Conservation (phyloP, 2,329 filamentous ascomycete species). For the Colletotrichum tofieldiae region DNA sequence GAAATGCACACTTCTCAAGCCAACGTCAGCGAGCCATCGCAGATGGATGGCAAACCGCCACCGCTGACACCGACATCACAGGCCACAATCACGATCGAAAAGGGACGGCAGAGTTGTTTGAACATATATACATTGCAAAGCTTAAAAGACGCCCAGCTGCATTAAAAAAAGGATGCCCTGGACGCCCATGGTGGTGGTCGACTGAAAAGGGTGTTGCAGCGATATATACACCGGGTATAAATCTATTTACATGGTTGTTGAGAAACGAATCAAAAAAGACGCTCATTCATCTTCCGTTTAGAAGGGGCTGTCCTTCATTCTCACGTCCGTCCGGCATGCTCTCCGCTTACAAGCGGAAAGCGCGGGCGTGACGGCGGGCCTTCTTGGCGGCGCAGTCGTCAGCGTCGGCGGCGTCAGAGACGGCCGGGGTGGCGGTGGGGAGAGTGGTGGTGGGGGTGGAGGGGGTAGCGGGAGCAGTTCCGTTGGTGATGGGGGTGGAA, state of each 20-base stretch:
- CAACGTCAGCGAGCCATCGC: background rate
- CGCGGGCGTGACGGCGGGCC: slow-evolving; percentile 36
- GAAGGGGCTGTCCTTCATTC: background rate
- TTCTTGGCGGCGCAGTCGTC: slow-evolving; percentile 25
- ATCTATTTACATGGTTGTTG: slow-evolving; percentile 38
- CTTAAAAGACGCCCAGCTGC: slow-evolving; percentile 23
- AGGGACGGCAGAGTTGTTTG: background rate
- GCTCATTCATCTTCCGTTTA: slow-evolving; percentile 23
- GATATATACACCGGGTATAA: slow-evolving; percentile 41
- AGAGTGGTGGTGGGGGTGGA: slow-evolving; percentile 16
- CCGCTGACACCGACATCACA: background rate
- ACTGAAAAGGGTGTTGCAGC: slow-evolving; percentile 29
- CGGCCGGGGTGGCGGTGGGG: slow-evolving; percentile 5
- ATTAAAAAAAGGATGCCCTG: slow-evolving; percentile 25
- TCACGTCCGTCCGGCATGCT: background rate
- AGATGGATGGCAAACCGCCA: background rate
- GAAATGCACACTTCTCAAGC: background rate
- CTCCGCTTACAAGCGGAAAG: slow-evolving; percentile 28
- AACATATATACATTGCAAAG: slow-evolving; percentile 39
- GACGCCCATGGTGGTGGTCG: slow-evolving; percentile 19
- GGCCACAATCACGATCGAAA: background rate
- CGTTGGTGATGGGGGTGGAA: slow-evolving; percentile 44
- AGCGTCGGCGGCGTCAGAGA: slow-evolving; percentile 1
- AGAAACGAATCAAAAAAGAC: slow-evolving; percentile 29
- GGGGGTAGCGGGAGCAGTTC: slow-evolving; percentile 31